Evolutionary conservation across 2,329 filamentous ascomycete genomes (phyloP).

Genomic region (Aschersonia sp.): DNA sequence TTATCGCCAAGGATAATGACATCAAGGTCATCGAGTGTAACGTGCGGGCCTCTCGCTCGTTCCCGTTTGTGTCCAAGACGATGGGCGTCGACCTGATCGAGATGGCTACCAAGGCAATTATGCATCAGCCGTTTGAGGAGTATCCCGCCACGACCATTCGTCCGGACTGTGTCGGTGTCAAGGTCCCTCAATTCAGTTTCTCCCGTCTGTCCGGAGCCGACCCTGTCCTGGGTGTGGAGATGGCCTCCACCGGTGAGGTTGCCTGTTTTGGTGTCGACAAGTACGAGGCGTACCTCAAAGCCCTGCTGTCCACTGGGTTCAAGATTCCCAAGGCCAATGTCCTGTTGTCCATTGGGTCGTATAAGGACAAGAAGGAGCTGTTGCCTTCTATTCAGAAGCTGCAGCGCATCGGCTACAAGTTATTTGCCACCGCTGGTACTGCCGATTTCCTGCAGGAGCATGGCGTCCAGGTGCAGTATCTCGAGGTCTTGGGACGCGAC

Average conservation of each 20-base stretch:
- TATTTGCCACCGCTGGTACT: constrained; percentile 92
- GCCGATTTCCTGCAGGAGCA: constrained; percentile 94
- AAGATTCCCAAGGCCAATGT: constrained; percentile 93
- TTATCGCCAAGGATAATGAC: constrained; percentile 98
- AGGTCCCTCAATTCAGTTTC: constrained; percentile 98
- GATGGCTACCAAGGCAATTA: constrained; percentile 96
- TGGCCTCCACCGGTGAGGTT: constrained; percentile 97
- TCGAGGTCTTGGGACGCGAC: constrained; percentile 71
- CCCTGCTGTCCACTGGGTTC: constrained; percentile 88
- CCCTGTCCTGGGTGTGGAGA: constrained; percentile 92
- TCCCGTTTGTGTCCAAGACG: constrained; percentile 96
- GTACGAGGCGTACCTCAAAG: constrained; percentile 96
- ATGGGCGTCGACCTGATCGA: constrained; percentile 97
- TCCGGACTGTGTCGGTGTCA: constrained; percentile 80
- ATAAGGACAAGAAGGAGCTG: constrained; percentile 97
- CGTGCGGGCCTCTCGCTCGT: constrained; percentile 86
- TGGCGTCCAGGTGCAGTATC: constrained; percentile 79
- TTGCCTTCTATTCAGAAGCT: constrained; percentile 82
- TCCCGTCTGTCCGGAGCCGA: constrained; percentile 91
- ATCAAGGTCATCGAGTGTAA: constrained; percentile 99
- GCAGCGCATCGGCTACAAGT: constrained; percentile 80
- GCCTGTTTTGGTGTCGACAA: constrained; percentile 92
- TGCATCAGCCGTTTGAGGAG: constrained; percentile 64
- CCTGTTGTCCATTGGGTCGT: constrained; percentile 86
- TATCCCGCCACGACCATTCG: constrained; percentile 69